Base-by-base conservation (phyloP, 371 early-diverging fungal genomes). In the Syncephalastrum contaminatum region DNA sequence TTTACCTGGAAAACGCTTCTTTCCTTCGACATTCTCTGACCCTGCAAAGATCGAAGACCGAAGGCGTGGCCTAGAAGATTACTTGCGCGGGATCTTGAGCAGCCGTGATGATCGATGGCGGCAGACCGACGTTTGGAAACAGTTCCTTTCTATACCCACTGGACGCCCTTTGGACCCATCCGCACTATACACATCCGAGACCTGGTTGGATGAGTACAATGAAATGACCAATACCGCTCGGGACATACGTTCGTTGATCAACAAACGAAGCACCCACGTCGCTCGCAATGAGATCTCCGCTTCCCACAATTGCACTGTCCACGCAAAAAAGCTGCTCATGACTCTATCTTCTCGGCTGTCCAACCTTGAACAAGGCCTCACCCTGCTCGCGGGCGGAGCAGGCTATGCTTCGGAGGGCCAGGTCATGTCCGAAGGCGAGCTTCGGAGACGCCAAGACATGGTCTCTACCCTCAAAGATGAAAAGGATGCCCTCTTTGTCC, bases 171-270 rank as follows among this genome's bases (percentile, higher is more conserved):
- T 63, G 56, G 70, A 54, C 50, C 39, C 36, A 40, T 22, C 73
- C 51, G 20, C 69, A 51, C 40, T 70, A 57, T 80, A 76, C 48
- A 86, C 85, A 6, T 80, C 89, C 7, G 87, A 86, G 41, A 79
- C 82, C 15, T 95, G 95, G 95, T 72, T 94, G 22, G 86, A 88
- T 44, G 92, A 92, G 51, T 85, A 81, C 49, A 80, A 86, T 20
- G 67, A 75, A 7, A 65, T 88, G 15, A 81, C 85, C 51, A 74
- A 70, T 16, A 54, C 81, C 2, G 77, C 85, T 7, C 73, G 89
- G 12, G 88, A 90, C 43, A 82, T 93, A 16, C 80, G 93, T 2
- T 80, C 88, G 0, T 76, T 80, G 58, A 73, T 87, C 51, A 85
- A 81, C 51, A 78, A 77, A 43, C 84, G 85, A 15, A 92, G 83